Base-by-base conservation (phyloP, 306 rosid genomes). In the Crataegus laevigata region DNA sequence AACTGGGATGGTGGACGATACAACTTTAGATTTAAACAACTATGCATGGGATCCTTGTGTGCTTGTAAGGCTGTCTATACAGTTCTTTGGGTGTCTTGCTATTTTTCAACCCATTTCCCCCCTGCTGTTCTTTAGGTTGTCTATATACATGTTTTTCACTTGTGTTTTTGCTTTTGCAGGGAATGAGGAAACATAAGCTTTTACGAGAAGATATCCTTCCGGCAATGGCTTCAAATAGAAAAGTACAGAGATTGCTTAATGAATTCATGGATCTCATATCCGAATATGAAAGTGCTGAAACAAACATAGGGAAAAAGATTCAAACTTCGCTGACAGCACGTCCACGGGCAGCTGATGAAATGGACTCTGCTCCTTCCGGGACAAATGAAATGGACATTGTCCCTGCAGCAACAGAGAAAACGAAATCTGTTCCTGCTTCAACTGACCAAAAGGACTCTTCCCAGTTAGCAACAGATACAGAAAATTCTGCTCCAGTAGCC, bases 151-250 rank as follows among this genome's bases (percentile, higher is more conserved):
- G 7, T 32, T 71, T 21, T n/a, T 22, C 51, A 32, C 4, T 63
- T 32, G 42, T 51, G 7, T 64, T 58, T 71, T 80, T 71, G 65
- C 77, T 18, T 28, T 68, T 84, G 76, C 89, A 94, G 99, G 99
- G 96, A 73, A 80, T 94, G 96, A 90, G 79, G 83, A 94, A 94
- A 69, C 99, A 94, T 77, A 90, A 90, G 79, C 99, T 92, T 50
- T 88, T 94, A 30, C 89, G 84, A 72, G 97, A 94, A 81, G 99
- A 92, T 47, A 92, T 94, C 80, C 97, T 94, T 86, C 97, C 99
- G 18, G 90, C 99, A 24, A 89, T 94, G 92, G 99, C 99, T 59
- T 90, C 99, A 7, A 94, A 94, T 84, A 86, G 99, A 80, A 92
- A 94, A 84, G 96, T 94, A 57, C 99, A 94, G 90, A 85, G 99